Evolutionary conservation across 2,329 filamentous ascomycete species (phyloP).

Genomic region (Phyllosticta paracitricarpa): DNA sequence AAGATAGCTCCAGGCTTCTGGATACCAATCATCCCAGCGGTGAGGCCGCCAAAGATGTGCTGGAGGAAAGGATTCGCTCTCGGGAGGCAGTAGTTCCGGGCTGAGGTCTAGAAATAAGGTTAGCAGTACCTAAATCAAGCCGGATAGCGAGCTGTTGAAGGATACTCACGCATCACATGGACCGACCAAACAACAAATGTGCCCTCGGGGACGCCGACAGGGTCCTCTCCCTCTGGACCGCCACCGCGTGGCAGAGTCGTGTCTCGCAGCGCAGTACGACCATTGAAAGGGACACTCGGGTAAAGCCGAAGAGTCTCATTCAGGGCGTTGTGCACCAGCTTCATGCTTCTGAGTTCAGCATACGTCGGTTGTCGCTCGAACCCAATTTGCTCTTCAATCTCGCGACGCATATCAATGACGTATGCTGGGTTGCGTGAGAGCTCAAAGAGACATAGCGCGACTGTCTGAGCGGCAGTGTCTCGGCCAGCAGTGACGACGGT

Average conservation of each 20-base stretch:
- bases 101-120: background rate
- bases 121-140: background rate
- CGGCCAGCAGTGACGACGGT: constrained; percentile 34
- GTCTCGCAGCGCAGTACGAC: constrained; percentile 38
- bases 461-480: constrained; percentile 29
- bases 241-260: constrained; percentile 42
- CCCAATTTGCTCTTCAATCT: constrained; percentile 1
- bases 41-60: background rate
- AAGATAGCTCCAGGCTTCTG: background rate
- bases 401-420: constrained; percentile 25
- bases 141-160: constrained; percentile 12
- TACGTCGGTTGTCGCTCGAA: constrained; percentile 21
- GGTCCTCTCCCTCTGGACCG: constrained; percentile 38
- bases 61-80: background rate
- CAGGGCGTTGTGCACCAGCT: constrained; percentile 42
- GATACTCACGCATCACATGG: constrained; percentile 33
- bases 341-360: background rate
- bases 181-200: constrained; percentile 33
- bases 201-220: constrained; percentile 42
- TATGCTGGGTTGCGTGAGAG: constrained; percentile 30
- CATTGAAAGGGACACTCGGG: constrained; percentile 46
- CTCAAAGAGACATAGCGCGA: constrained; percentile 30
- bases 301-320: constrained; percentile 49
- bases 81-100: background rate
- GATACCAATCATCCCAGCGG: background rate